phyloP scores from a whole-genome alignment of 2,329 filamentous ascomycete species.

The Allantophomopsis cytisporea region DNA sequence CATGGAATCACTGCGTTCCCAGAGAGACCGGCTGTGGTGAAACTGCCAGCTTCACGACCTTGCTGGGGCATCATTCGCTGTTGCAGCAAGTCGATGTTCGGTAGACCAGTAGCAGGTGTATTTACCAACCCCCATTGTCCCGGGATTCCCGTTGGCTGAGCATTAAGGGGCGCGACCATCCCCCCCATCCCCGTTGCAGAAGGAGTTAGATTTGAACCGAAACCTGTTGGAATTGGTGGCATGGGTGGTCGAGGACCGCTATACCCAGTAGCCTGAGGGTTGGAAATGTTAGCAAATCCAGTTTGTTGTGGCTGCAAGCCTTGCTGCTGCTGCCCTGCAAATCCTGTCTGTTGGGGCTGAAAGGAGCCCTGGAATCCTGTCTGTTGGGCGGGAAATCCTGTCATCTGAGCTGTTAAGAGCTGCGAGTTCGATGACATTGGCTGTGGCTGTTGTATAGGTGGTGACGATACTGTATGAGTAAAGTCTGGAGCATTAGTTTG shows the following conservation, averaged over 20 bases:
- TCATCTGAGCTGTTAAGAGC: constrained; percentile 52
- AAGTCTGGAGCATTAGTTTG: constrained; percentile 61
- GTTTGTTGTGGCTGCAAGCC: constrained; percentile 56
- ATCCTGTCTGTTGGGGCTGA: constrained; percentile 35
- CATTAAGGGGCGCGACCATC: constrained; percentile 51
- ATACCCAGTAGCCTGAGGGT: constrained; percentile 68
- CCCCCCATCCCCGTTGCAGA: constrained; percentile 49
- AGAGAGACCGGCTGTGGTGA: constrained; percentile 73
- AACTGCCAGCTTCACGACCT: constrained; percentile 71
- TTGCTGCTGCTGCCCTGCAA: constrained; percentile 35
- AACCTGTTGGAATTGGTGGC: constrained; percentile 66
- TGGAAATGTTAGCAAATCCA: constrained; percentile 52
- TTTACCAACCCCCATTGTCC: constrained; percentile 99
- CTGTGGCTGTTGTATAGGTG: constrained; percentile 53
- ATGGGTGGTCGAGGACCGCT: constrained; percentile 67
- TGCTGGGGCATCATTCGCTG: constrained; percentile 96
- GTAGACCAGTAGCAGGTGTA: constrained; percentile 74
- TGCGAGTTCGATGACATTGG: constrained; percentile 62
- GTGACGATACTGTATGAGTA: constrained; percentile 35
- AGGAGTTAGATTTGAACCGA: constrained; percentile 47
- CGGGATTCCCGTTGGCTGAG: constrained; percentile 86
- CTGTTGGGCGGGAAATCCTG: constrained; percentile 44
- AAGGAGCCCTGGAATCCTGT: constrained; percentile 28
- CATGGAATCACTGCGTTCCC: constrained; percentile 95
- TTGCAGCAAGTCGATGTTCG: constrained; percentile 86